Percentiles rank a stretch among this genome's conserved stretches.
Conservation (phyloP, 2,329 filamentous ascomycete species). For the Macrophomina pseudophaseolina region DNA sequence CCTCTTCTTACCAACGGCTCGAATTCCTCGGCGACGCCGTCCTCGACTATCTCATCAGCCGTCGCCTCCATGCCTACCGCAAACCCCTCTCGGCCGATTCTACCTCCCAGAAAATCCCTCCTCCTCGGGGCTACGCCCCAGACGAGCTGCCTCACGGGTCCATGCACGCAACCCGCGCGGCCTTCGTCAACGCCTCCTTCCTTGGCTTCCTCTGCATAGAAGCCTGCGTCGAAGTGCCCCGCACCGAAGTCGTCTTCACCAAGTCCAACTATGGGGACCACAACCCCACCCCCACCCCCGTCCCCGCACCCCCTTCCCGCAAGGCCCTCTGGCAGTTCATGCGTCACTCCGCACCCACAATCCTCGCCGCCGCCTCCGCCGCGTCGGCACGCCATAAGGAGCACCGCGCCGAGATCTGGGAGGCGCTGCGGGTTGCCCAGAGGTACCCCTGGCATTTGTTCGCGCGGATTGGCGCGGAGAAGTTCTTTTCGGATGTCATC, state of each 20-base stretch:
- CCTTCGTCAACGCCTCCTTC: constrained; percentile 79
- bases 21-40: constrained; percentile 89
- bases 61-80: constrained; percentile 59
- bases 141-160: constrained; percentile 48
- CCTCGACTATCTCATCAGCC: constrained; percentile 77
- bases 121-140: constrained; percentile 77
- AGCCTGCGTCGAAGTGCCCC: constrained; percentile 47
- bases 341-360: constrained; percentile 58
- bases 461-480: constrained; percentile 67
- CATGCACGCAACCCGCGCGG: constrained; percentile 79
- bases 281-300: not conserved
- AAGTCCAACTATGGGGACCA: not conserved
- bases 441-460: constrained; percentile 81
- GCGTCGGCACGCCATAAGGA: constrained; percentile 49
- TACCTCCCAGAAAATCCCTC: constrained; percentile 74
- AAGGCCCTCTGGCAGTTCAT: constrained; percentile 72
- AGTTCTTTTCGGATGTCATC: constrained; percentile 83
- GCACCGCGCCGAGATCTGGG: constrained; percentile 56
- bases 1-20: constrained; percentile 71
- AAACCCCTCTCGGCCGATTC: constrained; percentile 48
- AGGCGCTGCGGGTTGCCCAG: constrained; percentile 55
- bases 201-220: constrained; percentile 78
- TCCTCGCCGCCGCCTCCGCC: constrained; percentile 53
- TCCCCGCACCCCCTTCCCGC: constrained; percentile 28
- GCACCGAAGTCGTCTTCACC: constrained; percentile 32